Evolutionary conservation across 805 yeast genomes (phyloP), one percentile per base, ranked within the genome.

Genomic region (Allodekkera sacchari): DNA sequence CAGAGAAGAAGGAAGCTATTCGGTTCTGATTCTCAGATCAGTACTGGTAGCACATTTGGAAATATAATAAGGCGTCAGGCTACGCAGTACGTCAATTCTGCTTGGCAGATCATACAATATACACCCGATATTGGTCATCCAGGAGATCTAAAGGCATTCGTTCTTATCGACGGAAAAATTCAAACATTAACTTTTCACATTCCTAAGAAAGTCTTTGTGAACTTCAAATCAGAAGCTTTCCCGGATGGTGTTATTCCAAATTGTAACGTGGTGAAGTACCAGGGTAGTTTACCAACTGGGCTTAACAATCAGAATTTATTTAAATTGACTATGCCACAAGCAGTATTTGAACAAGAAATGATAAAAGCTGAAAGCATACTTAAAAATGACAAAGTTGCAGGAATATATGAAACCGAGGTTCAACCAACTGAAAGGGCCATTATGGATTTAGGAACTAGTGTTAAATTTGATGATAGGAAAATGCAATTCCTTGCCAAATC

Each of bases 401-500:
- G 85, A 1, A 57, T 87, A 2, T 88, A 81, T 57, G 98, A 92
- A 52, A 59, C 85, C 5, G 71, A 83, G 17, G 64, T 92, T 24
- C 64, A 63, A 7, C 55, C 84, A 0, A 61, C 69, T 4, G 89
- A 85, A 37, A 62, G 96, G 29, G 85, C 85, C 0, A 69, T 85
- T 27, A 70, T 92, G 41, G 80, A 79, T 20, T 59, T 92, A 12
- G 97, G 98, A 3, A 64, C 77, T 16, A 64, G 74, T 11, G 81
- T 88, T 14, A 65, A 66, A 11, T 79, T 88, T 41, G 83, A 76
- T 40, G 78, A 79, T 27, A 61, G 74, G 1, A 65, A 70, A 34
- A 71, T 83, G n/a, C 96, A 96, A 7, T 75, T 87, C 0, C 61
- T 94, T 7, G 94, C 96, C 6, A 73, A 70, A 45, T 94, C 96